These are phyloP conservation scores for Penicillium robsamsonii DNA, from an alignment of 495 filamentous ascomycete genomes.

Conservation along the genomic window DNA sequence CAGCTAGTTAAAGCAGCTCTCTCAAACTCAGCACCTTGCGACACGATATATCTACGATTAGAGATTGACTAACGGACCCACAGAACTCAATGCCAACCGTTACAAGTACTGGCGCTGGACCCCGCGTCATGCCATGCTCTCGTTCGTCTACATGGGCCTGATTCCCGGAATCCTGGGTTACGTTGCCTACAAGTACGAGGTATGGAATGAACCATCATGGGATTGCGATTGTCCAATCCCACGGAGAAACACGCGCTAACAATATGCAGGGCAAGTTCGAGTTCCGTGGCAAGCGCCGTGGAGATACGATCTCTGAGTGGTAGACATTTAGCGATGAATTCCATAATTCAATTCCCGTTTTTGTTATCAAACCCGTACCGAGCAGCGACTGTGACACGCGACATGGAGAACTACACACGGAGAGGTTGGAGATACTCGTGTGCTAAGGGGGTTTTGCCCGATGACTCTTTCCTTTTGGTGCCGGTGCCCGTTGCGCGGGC, in stretches of 20 bases:
- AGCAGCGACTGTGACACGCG: slow-evolving; percentile 1
- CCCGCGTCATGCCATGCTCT: slow-evolving; percentile 71
- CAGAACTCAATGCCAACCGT: slow-evolving; percentile 82
- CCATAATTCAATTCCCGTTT: not conserved
- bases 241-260: slow-evolving; percentile 16
- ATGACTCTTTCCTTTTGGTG: slow-evolving; percentile 18
- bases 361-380: not conserved
- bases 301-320: slow-evolving; percentile 75
- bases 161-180: slow-evolving; percentile 69
- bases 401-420: slow-evolving; percentile 1
- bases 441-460: not conserved
- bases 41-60: not conserved
- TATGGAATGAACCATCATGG: slow-evolving; percentile 46
- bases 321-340: slow-evolving; percentile 35
- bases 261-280: slow-evolving; percentile 75
- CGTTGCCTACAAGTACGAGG: slow-evolving; percentile 74
- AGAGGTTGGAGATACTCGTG: not conserved
- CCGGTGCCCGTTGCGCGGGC: slow-evolving; percentile 20
- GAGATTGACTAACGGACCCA: slow-evolving; percentile 23
- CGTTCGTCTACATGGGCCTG: slow-evolving; percentile 66
- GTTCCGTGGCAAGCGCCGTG: slow-evolving; percentile 80
- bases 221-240: not conserved
- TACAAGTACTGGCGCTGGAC: slow-evolving; percentile 97
- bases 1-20: not conserved
- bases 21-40: not conserved